phyloP scores from a whole-genome alignment of 2,329 filamentous ascomycete genomes.

The Chaetomium sp. region DNA sequence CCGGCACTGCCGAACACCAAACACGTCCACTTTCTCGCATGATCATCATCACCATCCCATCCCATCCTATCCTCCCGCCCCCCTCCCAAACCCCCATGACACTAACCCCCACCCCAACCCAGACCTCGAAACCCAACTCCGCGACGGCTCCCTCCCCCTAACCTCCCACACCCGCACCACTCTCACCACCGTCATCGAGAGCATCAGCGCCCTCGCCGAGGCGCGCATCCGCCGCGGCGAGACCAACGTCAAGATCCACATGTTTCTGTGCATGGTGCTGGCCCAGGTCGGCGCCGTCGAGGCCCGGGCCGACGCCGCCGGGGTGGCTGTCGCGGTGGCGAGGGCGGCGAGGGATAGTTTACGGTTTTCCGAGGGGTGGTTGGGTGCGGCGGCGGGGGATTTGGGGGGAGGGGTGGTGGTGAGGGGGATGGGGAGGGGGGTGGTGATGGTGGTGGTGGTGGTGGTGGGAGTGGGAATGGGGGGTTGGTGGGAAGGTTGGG shows the following conservation, averaged over 20 bases:
- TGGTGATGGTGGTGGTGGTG: not conserved
- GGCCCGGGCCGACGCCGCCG: not conserved
- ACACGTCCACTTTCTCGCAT: no score
- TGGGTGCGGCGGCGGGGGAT: not conserved
- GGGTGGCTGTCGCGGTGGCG: constrained; percentile 5
- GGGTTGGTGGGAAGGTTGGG: not conserved
- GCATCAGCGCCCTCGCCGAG: constrained; percentile 37
- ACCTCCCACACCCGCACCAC: constrained; percentile 32
- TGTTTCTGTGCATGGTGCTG: constrained; percentile 41
- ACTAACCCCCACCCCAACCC: no score
- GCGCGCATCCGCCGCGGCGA: constrained; percentile 45
- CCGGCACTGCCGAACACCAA: no score
- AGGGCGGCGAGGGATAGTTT: constrained; percentile 40
- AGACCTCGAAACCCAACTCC: constrained; percentile 31
- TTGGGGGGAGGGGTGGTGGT: not conserved
- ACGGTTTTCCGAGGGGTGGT: constrained; percentile 32
- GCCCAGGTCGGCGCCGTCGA: constrained; percentile 12
- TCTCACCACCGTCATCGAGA: constrained; percentile 40
- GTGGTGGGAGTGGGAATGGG: no score
- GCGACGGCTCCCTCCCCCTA: constrained; percentile 13
- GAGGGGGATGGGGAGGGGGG: not conserved
- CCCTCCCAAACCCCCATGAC: no score
- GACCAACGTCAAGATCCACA: constrained; percentile 49
- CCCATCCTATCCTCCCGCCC: no score
- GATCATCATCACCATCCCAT: no score